These are phyloP conservation scores for Aspergillus eucalypticola DNA, from an alignment of 2,329 filamentous ascomycete species.

Conservation along the genomic window DNA sequence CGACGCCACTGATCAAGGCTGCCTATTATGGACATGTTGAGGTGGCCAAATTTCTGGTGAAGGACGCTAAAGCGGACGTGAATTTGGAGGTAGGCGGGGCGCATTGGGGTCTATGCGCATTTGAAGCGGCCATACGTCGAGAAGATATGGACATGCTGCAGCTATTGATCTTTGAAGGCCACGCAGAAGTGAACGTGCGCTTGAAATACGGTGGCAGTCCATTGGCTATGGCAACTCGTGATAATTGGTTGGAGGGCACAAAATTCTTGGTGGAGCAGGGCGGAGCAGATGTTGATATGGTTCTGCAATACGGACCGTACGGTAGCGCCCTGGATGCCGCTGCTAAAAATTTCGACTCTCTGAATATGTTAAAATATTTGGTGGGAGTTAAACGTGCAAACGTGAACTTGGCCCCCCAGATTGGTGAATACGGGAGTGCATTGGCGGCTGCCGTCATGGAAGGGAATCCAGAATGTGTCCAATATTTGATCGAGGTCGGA, in stretches of 20 bases:
- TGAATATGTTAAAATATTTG: background rate
- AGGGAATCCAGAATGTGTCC: background rate
- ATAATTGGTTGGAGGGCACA: background rate
- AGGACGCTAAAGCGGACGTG: background rate
- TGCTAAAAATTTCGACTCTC: background rate
- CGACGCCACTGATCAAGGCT: no score
- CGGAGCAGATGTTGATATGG: background rate
- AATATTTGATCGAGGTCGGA: background rate
- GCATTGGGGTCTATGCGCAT: background rate
- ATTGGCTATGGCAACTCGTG: background rate
- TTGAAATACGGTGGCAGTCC: background rate
- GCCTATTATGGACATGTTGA: no score
- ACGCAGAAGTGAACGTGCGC: background rate
- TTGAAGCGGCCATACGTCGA: background rate
- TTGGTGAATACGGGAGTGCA: background rate
- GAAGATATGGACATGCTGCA: background rate
- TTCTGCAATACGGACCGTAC: background rate
- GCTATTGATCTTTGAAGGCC: background rate
- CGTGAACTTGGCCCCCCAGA: background rate
- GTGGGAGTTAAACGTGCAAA: background rate
- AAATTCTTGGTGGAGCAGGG: background rate
- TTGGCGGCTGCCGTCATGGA: background rate
- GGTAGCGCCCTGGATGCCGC: background rate
- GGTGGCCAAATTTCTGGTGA: no score
- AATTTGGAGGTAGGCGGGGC: background rate